A percentile compares a stretch with the other conserved stretches of the same genome.
phyloP scores from a whole-genome alignment of 2,329 filamentous ascomycete species.

The Exserohilum turcica region DNA sequence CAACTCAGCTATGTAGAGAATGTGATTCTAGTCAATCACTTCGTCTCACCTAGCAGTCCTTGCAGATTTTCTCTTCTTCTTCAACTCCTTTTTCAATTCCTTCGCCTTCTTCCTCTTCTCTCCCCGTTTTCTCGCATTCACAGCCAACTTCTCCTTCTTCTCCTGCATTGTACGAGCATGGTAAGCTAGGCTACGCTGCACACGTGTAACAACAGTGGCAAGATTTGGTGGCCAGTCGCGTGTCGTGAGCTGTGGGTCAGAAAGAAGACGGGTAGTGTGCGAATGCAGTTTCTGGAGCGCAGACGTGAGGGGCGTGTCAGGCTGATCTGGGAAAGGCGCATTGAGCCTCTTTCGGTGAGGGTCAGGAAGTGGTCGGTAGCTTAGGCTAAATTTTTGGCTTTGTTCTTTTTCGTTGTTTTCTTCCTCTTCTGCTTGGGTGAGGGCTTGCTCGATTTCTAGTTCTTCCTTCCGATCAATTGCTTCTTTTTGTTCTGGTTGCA shows the following conservation, averaged over 20 bases:
- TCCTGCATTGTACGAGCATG: neutral
- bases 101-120: neutral
- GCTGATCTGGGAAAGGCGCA: neutral
- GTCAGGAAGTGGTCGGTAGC: slow-evolving; percentile 9
- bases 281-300: slow-evolving; percentile 5
- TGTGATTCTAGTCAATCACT: neutral
- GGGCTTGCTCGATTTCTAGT: neutral
- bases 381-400: neutral
- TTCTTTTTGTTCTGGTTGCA: neutral
- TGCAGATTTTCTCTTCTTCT: neutral
- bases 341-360: neutral
- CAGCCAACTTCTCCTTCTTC: neutral
- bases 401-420: slow-evolving; percentile 1
- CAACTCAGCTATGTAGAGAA: no score
- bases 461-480: neutral
- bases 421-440: neutral
- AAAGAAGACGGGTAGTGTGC: slow-evolving; percentile 1
- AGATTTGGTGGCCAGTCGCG: neutral
- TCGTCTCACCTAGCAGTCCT: neutral
- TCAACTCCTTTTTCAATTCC: neutral
- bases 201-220: neutral
- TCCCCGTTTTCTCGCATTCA: neutral
- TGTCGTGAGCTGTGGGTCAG: slow-evolving; percentile 1
- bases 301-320: slow-evolving; percentile 1
- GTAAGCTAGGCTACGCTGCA: slow-evolving; percentile 3